These are phyloP conservation scores for Zygnema circumcarinatum DNA, from an alignment of 139 green algal genomes.

Conservation along the genomic window DNA sequence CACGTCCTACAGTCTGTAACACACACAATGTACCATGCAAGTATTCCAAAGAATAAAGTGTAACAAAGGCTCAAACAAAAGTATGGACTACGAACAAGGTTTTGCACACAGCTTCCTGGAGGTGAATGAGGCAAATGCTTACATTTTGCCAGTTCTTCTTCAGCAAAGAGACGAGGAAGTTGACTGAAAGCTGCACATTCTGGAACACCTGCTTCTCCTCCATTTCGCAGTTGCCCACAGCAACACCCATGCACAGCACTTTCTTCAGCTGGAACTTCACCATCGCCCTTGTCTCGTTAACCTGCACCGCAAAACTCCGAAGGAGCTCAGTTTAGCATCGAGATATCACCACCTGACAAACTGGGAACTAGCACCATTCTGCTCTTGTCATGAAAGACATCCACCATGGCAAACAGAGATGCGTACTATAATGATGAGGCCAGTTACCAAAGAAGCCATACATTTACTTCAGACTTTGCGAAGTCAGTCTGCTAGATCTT, in stretches of 20 bases:
- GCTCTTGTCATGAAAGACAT: not conserved
- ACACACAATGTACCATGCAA: no score
- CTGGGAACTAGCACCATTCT: not conserved
- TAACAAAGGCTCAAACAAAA: no score
- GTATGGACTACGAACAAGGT: no score
- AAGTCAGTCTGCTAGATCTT: no score
- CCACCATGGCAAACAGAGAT: no score
- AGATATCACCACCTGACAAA: not conserved
- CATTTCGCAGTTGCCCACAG: conserved; percentile 93
- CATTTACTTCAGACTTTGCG: no score
- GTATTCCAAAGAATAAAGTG: no score
- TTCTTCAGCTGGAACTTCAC: conserved; percentile 99
- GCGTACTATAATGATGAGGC: no score
- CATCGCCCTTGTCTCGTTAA: conserved; percentile 88
- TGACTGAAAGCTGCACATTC: conserved; percentile 89
- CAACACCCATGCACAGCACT: conserved; percentile 98
- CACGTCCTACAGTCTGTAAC: no score
- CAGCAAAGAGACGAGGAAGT: conserved; percentile 98
- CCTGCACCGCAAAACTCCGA: conserved; percentile 66
- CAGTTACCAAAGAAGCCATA: no score
- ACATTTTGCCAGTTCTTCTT: conserved; percentile 99
- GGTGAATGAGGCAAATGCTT: conserved; percentile 34
- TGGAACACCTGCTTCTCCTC: conserved; percentile 84
- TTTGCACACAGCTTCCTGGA: no score
- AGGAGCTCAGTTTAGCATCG: not conserved